Conservation (phyloP, 345 rosid genomes). For the Salix purpurea region DNA sequence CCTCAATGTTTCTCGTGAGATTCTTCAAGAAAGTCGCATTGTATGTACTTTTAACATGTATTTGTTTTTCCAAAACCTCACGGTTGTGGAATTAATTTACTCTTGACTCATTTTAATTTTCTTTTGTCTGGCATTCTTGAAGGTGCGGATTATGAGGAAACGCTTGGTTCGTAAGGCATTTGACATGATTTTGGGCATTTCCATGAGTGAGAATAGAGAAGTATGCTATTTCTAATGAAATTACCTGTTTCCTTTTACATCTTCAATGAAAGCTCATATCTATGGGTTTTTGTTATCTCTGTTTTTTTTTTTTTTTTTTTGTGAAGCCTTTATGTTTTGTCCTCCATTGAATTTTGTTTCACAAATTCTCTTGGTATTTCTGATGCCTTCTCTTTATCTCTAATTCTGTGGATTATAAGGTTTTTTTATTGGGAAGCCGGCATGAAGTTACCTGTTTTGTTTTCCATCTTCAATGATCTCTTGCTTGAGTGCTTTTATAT, state of each 20-base stretch:
- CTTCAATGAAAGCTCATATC: too few species aligned
- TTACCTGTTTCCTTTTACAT: too few species aligned
- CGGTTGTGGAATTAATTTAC: neutral
- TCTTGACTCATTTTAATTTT: slow-evolving; percentile 2
- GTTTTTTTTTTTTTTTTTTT: too few species aligned
- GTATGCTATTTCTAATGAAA: slow-evolving; percentile 31
- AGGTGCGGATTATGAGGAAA: slow-evolving; percentile 95
- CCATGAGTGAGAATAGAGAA: slow-evolving; percentile 80
- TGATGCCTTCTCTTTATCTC: neutral
- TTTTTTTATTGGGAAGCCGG: too few species aligned
- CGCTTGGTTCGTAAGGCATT: slow-evolving; percentile 89
- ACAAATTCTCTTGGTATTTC: too few species aligned
- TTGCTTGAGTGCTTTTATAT: too few species aligned
- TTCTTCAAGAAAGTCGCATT: slow-evolving; percentile 97
- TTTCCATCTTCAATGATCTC: too few species aligned
- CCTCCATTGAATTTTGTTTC: too few species aligned
- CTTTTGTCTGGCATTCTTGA: slow-evolving; percentile 15
- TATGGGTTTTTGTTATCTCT: too few species aligned
- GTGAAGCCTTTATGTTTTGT: too few species aligned
- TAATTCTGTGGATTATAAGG: too few species aligned
- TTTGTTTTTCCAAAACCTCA: neutral
- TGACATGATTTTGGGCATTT: slow-evolving; percentile 92
- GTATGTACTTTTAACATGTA: slow-evolving; percentile 35
- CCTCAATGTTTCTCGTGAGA: slow-evolving; percentile 91
- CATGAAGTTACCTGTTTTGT: too few species aligned